Percentiles rank a stretch among this genome's conserved stretches.
These are phyloP conservation scores for Trichophyton equinum DNA, from an alignment of 2,329 filamentous ascomycete genomes.

Conservation along the genomic window DNA sequence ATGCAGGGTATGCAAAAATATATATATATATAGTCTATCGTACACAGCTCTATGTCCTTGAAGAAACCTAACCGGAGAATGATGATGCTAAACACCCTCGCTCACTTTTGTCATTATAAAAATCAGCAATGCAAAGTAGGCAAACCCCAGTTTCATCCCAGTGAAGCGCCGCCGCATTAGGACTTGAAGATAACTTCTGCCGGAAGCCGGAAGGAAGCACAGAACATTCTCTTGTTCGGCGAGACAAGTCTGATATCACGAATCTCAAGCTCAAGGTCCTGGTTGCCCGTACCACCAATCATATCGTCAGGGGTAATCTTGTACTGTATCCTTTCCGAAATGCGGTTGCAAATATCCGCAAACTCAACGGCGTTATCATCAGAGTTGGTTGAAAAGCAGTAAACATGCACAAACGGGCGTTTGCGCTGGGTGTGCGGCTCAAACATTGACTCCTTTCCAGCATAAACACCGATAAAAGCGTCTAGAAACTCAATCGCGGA, in stretches of 20 bases:
- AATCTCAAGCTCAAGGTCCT: conserved; percentile 46
- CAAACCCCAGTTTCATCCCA: not conserved
- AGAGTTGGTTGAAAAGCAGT: conserved; percentile 80
- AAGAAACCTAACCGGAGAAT: not conserved
- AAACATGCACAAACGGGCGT: conserved; percentile 79
- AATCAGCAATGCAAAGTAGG: not conserved
- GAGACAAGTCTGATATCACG: conserved; percentile 71
- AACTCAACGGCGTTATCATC: conserved; percentile 54
- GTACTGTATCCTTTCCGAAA: conserved; percentile 49
- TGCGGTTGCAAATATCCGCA: conserved; percentile 52
- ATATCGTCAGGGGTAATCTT: conserved; percentile 44
- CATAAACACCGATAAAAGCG: conserved; percentile 66
- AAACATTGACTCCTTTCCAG: conserved; percentile 56
- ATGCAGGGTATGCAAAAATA: not conserved
- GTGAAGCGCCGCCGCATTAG: not conserved
- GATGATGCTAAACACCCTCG: not conserved
- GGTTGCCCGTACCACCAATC: conserved; percentile 40
- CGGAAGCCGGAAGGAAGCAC: conserved; percentile 80
- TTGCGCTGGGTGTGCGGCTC: conserved; percentile 43
- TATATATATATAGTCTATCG: conserved; percentile 2
- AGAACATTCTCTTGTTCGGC: conserved; percentile 93
- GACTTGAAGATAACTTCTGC: conserved; percentile 61
- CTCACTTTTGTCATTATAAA: not conserved
- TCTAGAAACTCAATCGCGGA: conserved; percentile 74
- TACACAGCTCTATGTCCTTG: not conserved